Base-by-base conservation (phyloP, 179 eudicot genomes). In the Beta corolliflora region DNA sequence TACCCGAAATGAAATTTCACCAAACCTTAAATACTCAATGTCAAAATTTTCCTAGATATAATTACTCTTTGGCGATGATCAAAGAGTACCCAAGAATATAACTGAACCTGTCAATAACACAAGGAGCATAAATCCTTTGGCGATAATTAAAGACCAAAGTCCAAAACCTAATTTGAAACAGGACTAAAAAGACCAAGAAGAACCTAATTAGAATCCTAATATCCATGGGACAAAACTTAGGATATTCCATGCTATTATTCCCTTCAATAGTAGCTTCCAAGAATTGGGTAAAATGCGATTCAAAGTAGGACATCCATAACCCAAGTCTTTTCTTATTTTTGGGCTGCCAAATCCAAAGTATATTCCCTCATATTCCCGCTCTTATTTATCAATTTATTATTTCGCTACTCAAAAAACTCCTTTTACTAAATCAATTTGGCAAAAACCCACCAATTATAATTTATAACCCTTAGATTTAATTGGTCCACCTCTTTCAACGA, bases 331-430 rank as follows among this genome's bases (percentile, higher is more conserved):
- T 48, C 9, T 48, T 48, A 7, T 48, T 48, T 9, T 48, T 48
- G 7, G 7, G 9, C 12, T 13, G 8, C 44, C 21, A 55, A 25
- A 55, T 31, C 72, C 9, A 2, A 19, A 58, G 59, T 58, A 81
- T 29, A 77, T 71, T 77, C 76, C 77, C 54, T 77, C 31, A 45
- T 83, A 80, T 77, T 63, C 81, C 82, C 13, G 75, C 79, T 77
- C 19, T 21, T 58, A 23, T 48, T 23, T 29, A 46, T 29, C 19
- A 4, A 18, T 60, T 1, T 60, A 5, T 48, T 9, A 48, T 48
- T 48, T 3, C 1, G 52, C 9, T 48, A 48, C 6, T 48, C 8
- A 48, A 36, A 36, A 36, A 1, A 36, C 41, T 36, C 41, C 41
- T 36, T 3, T 36, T 36, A 36, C 41, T 36, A 36, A 36, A 48